phyloP scores from a whole-genome alignment of 306 rosid species.

The Fragaria vesca region DNA sequence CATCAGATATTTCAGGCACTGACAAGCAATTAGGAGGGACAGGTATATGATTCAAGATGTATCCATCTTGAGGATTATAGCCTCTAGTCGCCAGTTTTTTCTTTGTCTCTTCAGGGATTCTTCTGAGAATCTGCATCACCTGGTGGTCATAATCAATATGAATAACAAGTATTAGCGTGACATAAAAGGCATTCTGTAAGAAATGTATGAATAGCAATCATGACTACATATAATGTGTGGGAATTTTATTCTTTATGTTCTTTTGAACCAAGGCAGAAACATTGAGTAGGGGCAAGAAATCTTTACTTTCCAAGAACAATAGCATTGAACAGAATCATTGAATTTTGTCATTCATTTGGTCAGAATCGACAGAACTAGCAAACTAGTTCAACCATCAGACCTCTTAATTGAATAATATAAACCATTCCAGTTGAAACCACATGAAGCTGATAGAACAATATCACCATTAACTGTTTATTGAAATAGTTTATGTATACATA shows the following conservation, averaged over 20 bases:
- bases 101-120: slow-evolving; percentile 59
- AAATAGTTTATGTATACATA: background rate
- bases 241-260: background rate
- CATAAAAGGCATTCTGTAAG: slow-evolving; percentile 12
- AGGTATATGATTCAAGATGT: slow-evolving; percentile 63
- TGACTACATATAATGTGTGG: background rate
- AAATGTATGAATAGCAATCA: background rate
- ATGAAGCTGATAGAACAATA: slow-evolving; percentile 3
- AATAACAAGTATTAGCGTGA: slow-evolving; percentile 19
- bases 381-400: background rate
- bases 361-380: background rate
- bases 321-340: background rate
- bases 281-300: background rate
- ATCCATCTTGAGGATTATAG: slow-evolving; percentile 90
- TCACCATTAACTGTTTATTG: background rate
- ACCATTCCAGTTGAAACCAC: slow-evolving; percentile 17
- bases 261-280: background rate
- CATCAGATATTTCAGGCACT: slow-evolving; percentile 94
- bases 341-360: background rate
- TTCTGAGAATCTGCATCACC: slow-evolving; percentile 74
- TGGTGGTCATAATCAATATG: slow-evolving; percentile 31
- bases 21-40: slow-evolving; percentile 95
- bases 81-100: slow-evolving; percentile 74
- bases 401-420: background rate
- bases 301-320: background rate